These are phyloP conservation scores for Colletotrichum lentis DNA, from an alignment of 2,329 filamentous ascomycete species.

Conservation along the genomic window DNA sequence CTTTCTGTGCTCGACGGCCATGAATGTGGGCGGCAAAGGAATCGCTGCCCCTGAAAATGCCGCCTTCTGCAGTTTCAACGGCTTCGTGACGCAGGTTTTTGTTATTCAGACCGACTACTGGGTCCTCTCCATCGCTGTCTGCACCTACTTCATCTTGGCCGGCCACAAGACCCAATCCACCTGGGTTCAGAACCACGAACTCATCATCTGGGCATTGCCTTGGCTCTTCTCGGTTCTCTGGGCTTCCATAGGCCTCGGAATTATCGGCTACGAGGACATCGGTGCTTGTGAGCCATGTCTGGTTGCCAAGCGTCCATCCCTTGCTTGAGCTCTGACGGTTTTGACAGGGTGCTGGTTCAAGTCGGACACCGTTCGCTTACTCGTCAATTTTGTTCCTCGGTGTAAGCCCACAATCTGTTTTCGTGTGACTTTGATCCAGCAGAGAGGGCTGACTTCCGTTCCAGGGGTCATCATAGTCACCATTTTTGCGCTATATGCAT, in stretches of 20 bases:
- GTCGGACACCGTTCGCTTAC: constrained; percentile 48
- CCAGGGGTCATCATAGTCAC: constrained; percentile 48
- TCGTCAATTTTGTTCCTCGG: constrained; percentile 53
- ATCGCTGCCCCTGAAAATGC: constrained; percentile 44
- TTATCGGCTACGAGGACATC: constrained; percentile 47
- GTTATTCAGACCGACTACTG: constrained; percentile 56
- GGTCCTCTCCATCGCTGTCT: constrained; percentile 53
- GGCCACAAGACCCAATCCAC: constrained; percentile 47
- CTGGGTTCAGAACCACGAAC: constrained; percentile 50
- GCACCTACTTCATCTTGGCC: constrained; percentile 52
- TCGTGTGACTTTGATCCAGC: not conserved
- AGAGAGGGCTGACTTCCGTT: not conserved
- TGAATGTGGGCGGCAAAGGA: constrained; percentile 46
- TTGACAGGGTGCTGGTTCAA: constrained; percentile 52
- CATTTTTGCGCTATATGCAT: constrained; percentile 50
- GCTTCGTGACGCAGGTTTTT: constrained; percentile 53
- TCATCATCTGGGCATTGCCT: constrained; percentile 47
- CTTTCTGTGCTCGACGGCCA: constrained; percentile 49
- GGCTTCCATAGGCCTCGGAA: constrained; percentile 46
- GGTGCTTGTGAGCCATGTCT: constrained; percentile 42
- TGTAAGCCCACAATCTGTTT: constrained; percentile 38
- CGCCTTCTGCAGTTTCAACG: constrained; percentile 52
- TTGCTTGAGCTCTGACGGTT: not conserved
- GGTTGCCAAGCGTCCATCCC: too few relatives aligned
- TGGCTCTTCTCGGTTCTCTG: constrained; percentile 50